Conservation (phyloP, 2,329 filamentous ascomycete genomes). For the Alternaria gansuensis region DNA sequence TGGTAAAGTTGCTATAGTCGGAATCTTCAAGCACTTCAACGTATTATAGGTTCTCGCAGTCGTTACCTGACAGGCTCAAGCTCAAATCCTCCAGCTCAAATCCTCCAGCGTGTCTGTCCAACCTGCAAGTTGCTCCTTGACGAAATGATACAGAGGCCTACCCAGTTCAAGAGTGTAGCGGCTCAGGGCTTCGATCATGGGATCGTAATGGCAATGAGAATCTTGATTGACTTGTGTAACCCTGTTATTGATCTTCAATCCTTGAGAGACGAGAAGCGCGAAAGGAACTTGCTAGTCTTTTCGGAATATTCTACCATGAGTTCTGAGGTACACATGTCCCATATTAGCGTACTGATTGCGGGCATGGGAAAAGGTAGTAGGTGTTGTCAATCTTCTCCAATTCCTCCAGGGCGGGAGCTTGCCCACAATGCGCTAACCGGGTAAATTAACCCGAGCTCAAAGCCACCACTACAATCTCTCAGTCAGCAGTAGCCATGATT, state of each 20-base stretch:
- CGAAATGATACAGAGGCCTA: not conserved
- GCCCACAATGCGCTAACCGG: slow-evolving; percentile 1
- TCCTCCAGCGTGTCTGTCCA: not conserved
- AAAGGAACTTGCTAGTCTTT: not conserved
- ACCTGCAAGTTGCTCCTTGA: not conserved
- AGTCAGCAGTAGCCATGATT: not conserved
- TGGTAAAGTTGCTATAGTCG: not conserved
- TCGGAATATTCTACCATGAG: not conserved
- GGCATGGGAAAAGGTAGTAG: not conserved
- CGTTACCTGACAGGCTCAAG: not conserved
- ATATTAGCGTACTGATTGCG: not conserved
- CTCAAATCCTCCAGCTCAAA: not conserved
- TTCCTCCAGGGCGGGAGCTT: not conserved
- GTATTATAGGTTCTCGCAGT: not conserved
- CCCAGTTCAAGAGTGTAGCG: not conserved
- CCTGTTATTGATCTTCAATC: not conserved
- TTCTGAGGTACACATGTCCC: slow-evolving; percentile 3
- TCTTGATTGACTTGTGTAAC: not conserved
- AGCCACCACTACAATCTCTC: not conserved
- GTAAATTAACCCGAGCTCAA: slow-evolving; percentile 4
- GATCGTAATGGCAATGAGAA: not conserved
- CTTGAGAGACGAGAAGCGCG: not conserved
- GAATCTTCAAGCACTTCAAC: not conserved
- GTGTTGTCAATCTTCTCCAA: not conserved
- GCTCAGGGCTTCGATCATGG: not conserved